Evolutionary conservation across 768 basidiomycete species (phyloP).

Genomic region (Pilatotrama ljubarskyi): DNA sequence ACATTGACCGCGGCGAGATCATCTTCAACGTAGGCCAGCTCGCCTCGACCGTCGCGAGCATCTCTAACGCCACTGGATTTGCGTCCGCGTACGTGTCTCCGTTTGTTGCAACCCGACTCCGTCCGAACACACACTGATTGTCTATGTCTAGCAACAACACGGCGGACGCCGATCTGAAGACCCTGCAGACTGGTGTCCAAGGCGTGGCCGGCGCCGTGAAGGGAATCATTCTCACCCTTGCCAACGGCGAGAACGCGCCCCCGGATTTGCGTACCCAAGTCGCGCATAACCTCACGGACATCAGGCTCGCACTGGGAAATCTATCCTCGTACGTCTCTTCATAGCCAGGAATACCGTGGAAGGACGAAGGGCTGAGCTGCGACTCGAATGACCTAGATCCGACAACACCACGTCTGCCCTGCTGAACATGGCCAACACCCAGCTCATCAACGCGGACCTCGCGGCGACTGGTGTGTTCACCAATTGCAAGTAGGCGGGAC

Average conservation of each 20-base stretch:
- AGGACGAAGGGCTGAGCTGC: too few species aligned
- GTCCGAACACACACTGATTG: neutral
- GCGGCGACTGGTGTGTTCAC: constrained; percentile 21
- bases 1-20: constrained; percentile 33
- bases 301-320: neutral
- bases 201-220: constrained; percentile 11
- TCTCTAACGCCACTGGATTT: constrained; percentile 22
- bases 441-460: constrained; percentile 14
- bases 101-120: too few species aligned
- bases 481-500: constrained; percentile 21
- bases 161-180: neutral
- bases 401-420: constrained; percentile 7
- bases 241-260: constrained; percentile 21
- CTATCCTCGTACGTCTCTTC: constrained; percentile 7
- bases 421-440: constrained; percentile 10
- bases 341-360: neutral
- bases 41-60: constrained; percentile 13
- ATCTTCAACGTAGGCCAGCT: constrained; percentile 27
- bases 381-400: constrained; percentile 3
- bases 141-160: neutral
- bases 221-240: constrained; percentile 21
- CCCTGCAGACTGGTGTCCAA: constrained; percentile 4
- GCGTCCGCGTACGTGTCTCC: constrained; percentile 2
- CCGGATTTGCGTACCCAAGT: constrained; percentile 23
- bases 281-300: constrained; percentile 15